phyloP scores from a whole-genome alignment of 345 rosid genomes.

The Trapa incisa region DNA sequence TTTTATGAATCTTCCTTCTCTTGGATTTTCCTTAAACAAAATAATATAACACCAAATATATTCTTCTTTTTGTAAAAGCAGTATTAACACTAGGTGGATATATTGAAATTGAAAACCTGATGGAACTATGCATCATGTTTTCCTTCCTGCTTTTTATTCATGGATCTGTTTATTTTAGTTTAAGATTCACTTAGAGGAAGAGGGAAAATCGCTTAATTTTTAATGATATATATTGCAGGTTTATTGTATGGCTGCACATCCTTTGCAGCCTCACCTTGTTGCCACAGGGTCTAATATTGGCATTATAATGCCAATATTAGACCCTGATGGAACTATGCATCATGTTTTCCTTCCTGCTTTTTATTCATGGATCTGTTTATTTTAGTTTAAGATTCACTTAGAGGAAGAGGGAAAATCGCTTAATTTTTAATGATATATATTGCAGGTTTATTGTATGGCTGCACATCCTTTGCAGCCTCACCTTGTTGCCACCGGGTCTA shows the following conservation, averaged over 20 bases:
- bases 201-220: neutral
- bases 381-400: neutral
- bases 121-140: neutral
- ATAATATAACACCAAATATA: neutral
- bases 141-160: neutral
- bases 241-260: slow-evolving; percentile 96
- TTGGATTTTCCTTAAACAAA: neutral
- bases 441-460: slow-evolving; percentile 94
- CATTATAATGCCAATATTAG: slow-evolving; percentile 35
- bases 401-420: too few relatives aligned
- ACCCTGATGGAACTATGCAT: neutral
- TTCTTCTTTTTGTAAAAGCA: neutral
- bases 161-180: neutral
- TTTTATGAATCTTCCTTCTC: neutral
- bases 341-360: neutral
- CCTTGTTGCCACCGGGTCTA: slow-evolving; percentile 93
- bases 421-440: slow-evolving; percentile 12
- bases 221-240: slow-evolving; percentile 42
- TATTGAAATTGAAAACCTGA: neutral
- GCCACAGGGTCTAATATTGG: slow-evolving; percentile 95
- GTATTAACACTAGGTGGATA: neutral
- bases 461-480: slow-evolving; percentile 98
- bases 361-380: neutral
- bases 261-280: slow-evolving; percentile 95
- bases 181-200: neutral